Evolutionary conservation across 495 filamentous ascomycete genomes (phyloP), one percentile per base, ranked within the genome.

Genomic region (Aspergillus steynii): DNA sequence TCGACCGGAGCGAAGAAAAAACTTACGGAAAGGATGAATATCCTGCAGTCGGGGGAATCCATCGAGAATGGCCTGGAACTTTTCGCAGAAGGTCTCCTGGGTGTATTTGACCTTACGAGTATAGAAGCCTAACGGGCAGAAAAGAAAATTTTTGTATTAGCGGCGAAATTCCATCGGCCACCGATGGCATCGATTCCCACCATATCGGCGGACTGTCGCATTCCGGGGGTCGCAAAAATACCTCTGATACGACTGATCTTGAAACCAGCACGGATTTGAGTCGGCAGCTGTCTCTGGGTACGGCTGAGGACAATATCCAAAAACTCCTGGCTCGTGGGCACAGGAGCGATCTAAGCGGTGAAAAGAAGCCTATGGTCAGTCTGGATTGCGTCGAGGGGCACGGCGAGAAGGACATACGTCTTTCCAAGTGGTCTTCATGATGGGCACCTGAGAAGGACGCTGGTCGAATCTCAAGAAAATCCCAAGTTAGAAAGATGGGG

Each of bases 31-130:
- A 48, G 95, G 95, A 73, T 99, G 95, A 73, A 97, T 94, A 69
- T 99, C 95, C 64, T 91, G 86, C 37, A 99, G 80, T n/a, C 92
- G 82, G 32, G 95, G 95, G 71, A 99, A 99, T 68, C 91, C 93
- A 74, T 94, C 89, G 60, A 97, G 85, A 69, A 96, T 96, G 32
- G 86, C 81, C 62, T 85, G 87, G 60, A 99, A 86, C 79, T 98
- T 97, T 67, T 99, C 95, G 56, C 86, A 86, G 76, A 97, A 97
- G 48, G 95, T 97, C 77, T 97, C 93, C 70, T 94, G 88, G n/a
- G 95, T 98, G 74, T 90, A 98, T 75, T 98, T 99, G 83, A 98
- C 95, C 78, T 99, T 98, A 72, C 95, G 85, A 60, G 93, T 96
- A 72, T 97, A 97, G 81, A 97, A 97, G 58, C 87, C 91, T 88